These are phyloP conservation scores for Candolleomyces aberdarensis DNA, from an alignment of 768 basidiomycete genomes.

Conservation along the genomic window DNA sequence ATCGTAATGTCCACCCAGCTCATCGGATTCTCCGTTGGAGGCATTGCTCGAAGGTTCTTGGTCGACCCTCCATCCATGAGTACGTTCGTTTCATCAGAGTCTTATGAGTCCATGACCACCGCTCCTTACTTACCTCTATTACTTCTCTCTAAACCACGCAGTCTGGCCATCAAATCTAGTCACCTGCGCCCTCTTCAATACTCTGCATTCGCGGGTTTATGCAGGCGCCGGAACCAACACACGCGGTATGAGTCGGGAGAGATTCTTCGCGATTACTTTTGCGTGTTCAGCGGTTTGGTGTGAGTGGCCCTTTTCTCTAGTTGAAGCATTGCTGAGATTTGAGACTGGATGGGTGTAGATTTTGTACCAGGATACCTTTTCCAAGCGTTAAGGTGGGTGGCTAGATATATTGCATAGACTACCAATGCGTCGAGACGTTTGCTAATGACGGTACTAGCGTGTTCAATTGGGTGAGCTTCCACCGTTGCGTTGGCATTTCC, in stretches of 20 bases:
- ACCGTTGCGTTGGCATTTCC: no score
- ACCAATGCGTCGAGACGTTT: no score
- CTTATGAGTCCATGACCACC: no score
- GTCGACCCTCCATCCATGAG: slow-evolving; percentile 73
- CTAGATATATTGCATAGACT: no score
- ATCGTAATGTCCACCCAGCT: slow-evolving; percentile 72
- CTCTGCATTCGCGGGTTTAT: slow-evolving; percentile 70
- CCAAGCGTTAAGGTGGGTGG: slow-evolving; percentile 45
- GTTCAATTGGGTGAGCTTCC: no score
- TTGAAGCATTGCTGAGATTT: no score
- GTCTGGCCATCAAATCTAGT: slow-evolving; percentile 83
- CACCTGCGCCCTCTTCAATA: slow-evolving; percentile 74
- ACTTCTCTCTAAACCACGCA: slow-evolving; percentile 25
- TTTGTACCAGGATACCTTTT: slow-evolving; percentile 74
- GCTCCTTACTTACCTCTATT: no score
- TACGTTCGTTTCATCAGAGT: slow-evolving; percentile 24
- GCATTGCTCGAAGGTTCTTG: slow-evolving; percentile 69
- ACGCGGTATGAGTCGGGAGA: slow-evolving; percentile 68
- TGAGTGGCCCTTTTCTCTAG: no score
- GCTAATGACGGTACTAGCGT: no score
- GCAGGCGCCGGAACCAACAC: slow-evolving; percentile 57
- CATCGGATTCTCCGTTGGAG: slow-evolving; percentile 81
- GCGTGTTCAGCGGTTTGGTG: slow-evolving; percentile 55
- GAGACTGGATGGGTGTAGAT: slow-evolving; percentile 16
- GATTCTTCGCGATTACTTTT: slow-evolving; percentile 72